Evolutionary conservation across 805 yeast species (phyloP), one percentile per base, ranked within the genome.

Genomic region (Wickerhamiella cacticola): DNA sequence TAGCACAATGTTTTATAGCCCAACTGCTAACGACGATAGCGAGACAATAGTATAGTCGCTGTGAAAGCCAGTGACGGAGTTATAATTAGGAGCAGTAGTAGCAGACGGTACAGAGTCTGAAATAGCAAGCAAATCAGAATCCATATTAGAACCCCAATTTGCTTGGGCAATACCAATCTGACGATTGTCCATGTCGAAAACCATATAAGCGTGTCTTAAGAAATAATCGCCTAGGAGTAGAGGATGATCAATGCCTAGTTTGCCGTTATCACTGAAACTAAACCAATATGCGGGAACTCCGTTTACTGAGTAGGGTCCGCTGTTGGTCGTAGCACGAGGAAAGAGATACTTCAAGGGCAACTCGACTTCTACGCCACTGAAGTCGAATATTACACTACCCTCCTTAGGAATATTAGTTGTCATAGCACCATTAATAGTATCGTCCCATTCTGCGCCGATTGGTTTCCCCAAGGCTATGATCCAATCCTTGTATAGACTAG

Each of bases 181-280:
- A 41, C 62, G 61, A 53, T 70, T 71, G 28, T 79, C 84, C 48
- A 80, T 63, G 58, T 82, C 82, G 61, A 73, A 78, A 13, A 80
- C 84, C 19, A 76, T 71, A 58, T 81, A 82, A 4, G 79, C 80
- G 34, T 73, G 69, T 49, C 82, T 68, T 50, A 82, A 65, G 58
- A 81, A 72, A 46, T 72, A 69, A 58, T 78, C 85, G 19, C 88
- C 89, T 36, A 80, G 64, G 13, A 39, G 3, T 19, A 29, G 5
- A 13, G 34, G 12, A 18, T 18, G 9, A 16, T 8, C 29, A 3
- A 24, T 12, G 19, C n/a, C 22, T 13, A 25, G 9, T 2, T 39
- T 33, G 33, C 29, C 33, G n/a, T 8, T 28, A 25, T 15, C 29
- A 12, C 5, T 22, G 12, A 39, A 24, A 7, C 22, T 13, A 5